Percentiles rank a stretch among this genome's conserved stretches.
These are phyloP conservation scores for Knoxdaviesia proteae DNA, from an alignment of 2,329 filamentous ascomycete species.

Conservation along the genomic window DNA sequence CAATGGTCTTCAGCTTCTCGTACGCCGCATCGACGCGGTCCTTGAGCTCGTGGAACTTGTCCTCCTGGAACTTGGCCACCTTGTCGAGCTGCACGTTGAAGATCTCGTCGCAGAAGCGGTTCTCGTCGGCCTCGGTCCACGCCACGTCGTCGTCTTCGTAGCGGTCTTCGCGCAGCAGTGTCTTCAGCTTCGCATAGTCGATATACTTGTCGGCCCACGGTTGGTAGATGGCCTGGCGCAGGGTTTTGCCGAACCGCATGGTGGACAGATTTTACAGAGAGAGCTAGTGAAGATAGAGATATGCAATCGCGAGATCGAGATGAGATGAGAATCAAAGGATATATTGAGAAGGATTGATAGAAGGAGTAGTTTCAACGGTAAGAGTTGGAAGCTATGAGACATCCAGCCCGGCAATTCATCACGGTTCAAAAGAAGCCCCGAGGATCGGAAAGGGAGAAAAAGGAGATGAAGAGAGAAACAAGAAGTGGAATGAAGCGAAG, in stretches of 20 bases:
- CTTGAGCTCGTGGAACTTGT: conserved; percentile 42
- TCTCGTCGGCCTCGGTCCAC: conserved; percentile 92
- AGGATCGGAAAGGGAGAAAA: not conserved
- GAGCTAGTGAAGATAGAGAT: not conserved
- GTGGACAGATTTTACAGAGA: conserved; percentile 7
- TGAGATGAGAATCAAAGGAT: too few species aligned
- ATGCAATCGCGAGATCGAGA: not conserved
- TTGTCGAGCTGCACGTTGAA: conserved; percentile 91
- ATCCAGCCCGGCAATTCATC: not conserved
- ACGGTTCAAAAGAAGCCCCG: not conserved
- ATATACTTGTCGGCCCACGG: conserved; percentile 92
- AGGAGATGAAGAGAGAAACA: not conserved
- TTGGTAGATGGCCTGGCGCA: conserved; percentile 57
- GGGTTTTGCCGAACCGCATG: conserved; percentile 89
- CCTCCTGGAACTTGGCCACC: conserved; percentile 71
- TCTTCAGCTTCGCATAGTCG: conserved; percentile 86
- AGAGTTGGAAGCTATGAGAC: not conserved
- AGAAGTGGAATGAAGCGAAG: not conserved
- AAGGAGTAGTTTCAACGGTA: not conserved
- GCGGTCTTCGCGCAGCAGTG: conserved; percentile 59
- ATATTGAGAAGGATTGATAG: not conserved
- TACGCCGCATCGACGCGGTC: conserved; percentile 32
- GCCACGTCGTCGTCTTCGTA: conserved; percentile 38
- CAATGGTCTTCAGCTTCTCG: conserved; percentile 60
- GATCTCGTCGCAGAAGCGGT: conserved; percentile 81